A percentile compares a stretch with the other conserved stretches of the same genome.
phyloP scores from a whole-genome alignment of 2,329 filamentous ascomycete species.

The Exophiala oligosperma region DNA sequence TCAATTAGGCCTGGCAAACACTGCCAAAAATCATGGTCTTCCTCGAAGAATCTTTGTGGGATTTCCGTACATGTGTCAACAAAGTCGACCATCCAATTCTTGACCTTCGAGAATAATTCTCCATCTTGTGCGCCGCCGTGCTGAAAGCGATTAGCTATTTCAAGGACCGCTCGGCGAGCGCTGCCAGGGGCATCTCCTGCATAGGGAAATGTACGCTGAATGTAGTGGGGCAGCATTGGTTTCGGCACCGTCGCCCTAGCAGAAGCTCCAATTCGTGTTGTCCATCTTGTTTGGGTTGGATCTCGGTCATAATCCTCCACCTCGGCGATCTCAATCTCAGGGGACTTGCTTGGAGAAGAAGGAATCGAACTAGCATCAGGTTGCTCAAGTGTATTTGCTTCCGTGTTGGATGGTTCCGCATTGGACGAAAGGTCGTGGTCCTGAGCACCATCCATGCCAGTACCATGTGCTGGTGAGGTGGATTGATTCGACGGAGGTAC shows the following conservation, averaged over 20 bases:
- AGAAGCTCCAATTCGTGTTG: constrained; percentile 35
- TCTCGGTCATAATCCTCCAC: constrained; percentile 51
- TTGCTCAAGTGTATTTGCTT: constrained; percentile 9
- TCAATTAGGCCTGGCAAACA: constrained; percentile 43
- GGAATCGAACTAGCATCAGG: constrained; percentile 41
- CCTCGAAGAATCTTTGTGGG: constrained; percentile 36
- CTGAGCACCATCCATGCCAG: constrained; percentile 7
- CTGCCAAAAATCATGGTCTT: constrained; percentile 48
- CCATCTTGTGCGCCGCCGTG: constrained; percentile 18
- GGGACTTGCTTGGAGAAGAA: constrained; percentile 46
- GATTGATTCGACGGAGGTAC: constrained; percentile 8
- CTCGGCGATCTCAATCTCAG: constrained; percentile 51
- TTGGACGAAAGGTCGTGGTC: not conserved
- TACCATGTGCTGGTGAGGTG: constrained; percentile 1
- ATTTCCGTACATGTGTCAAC: constrained; percentile 36
- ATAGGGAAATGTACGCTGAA: constrained; percentile 25
- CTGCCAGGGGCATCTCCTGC: constrained; percentile 19
- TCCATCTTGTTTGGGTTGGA: constrained; percentile 46
- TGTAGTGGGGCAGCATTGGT: constrained; percentile 15
- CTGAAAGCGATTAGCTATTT: constrained; percentile 22
- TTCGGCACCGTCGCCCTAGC: not conserved
- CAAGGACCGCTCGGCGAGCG: constrained; percentile 16
- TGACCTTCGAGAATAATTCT: constrained; percentile 38
- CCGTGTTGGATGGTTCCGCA: not conserved
- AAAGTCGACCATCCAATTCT: constrained; percentile 45